These are phyloP conservation scores for Phytopythium boreale DNA, from an alignment of 352 stramenopile species.

Conservation along the genomic window DNA sequence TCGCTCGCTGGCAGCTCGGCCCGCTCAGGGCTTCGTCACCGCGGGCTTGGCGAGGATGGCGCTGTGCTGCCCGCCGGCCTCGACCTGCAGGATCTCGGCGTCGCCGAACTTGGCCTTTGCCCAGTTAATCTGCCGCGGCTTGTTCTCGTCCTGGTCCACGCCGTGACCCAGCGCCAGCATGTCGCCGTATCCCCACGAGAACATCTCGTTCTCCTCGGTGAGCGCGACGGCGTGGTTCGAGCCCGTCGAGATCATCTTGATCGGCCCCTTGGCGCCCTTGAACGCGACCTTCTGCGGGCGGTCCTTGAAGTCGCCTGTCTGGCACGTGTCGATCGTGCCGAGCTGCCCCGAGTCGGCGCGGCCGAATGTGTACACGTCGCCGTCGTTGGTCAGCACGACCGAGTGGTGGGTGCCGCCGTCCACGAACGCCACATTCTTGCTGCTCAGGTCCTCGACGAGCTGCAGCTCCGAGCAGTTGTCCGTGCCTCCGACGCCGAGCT, in stretches of 20 bases:
- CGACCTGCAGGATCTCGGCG: slow-evolving; percentile 67
- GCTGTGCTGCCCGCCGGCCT: slow-evolving; percentile 88
- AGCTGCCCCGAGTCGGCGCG: slow-evolving; percentile 94
- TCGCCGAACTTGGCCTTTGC: slow-evolving; percentile 63
- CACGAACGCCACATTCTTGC: slow-evolving; percentile 70
- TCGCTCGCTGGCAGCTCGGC: background rate
- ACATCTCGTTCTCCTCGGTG: slow-evolving; percentile 71
- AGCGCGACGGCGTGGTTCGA: slow-evolving; percentile 88
- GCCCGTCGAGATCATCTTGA: slow-evolving; percentile 63
- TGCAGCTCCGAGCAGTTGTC: slow-evolving; percentile 65
- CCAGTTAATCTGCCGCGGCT: slow-evolving; percentile 64
- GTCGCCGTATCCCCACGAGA: slow-evolving; percentile 92
- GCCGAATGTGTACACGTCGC: slow-evolving; percentile 91
- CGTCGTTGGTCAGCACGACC: slow-evolving; percentile 86
- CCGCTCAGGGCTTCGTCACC: background rate
- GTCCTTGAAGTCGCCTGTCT: slow-evolving; percentile 78
- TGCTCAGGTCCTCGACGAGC: slow-evolving; percentile 69
- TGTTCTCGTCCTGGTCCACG: slow-evolving; percentile 75
- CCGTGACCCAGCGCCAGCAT: slow-evolving; percentile 90
- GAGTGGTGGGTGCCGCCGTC: slow-evolving; percentile 92
- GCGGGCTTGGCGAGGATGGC: slow-evolving; percentile 51
- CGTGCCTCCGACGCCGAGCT: slow-evolving; percentile 92
- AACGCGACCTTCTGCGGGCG: slow-evolving; percentile 72
- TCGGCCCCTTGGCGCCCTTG: slow-evolving; percentile 18
- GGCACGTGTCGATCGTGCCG: slow-evolving; percentile 72